These are phyloP conservation scores for Thecaphora frezii DNA, from an alignment of 1,284 basidiomycete genomes.

Conservation along the genomic window DNA sequence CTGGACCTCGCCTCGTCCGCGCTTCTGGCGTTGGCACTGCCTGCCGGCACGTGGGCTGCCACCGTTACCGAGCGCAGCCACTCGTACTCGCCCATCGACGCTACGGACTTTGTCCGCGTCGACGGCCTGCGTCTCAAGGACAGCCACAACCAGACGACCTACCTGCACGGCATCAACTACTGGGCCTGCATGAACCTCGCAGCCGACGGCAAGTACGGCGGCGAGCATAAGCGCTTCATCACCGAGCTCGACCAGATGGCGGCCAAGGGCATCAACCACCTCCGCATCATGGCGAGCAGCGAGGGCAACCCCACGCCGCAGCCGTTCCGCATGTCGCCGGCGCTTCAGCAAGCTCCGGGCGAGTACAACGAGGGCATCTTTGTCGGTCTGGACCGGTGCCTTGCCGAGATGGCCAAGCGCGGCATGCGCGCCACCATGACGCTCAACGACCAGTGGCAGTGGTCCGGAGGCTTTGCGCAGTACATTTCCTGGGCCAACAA, in stretches of 20 bases:
- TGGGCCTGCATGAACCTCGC: slow-evolving; percentile 43
- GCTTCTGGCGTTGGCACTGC: background rate
- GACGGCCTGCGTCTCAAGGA: slow-evolving; percentile 14
- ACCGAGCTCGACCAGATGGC: slow-evolving; percentile 36
- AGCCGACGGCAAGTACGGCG: slow-evolving; percentile 24
- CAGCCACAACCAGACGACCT: slow-evolving; percentile 1
- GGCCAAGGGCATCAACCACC: slow-evolving; percentile 33
- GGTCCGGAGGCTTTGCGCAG: slow-evolving; percentile 24
- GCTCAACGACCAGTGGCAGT: slow-evolving; percentile 30
- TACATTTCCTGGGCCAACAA: slow-evolving; percentile 36
- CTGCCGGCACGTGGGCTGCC: too few relatives aligned
- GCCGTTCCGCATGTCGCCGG: slow-evolving; percentile 19
- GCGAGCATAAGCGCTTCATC: slow-evolving; percentile 21
- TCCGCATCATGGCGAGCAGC: slow-evolving; percentile 37
- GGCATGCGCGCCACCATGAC: slow-evolving; percentile 41
- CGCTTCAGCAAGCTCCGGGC: slow-evolving; percentile 14
- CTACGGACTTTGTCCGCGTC: slow-evolving; percentile 12
- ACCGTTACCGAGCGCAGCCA: background rate
- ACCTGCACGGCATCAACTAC: slow-evolving; percentile 21
- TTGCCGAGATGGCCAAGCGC: slow-evolving; percentile 32
- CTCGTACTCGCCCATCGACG: background rate
- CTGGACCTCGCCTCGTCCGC: background rate
- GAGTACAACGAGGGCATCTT: slow-evolving; percentile 34
- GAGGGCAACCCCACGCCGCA: slow-evolving; percentile 10
- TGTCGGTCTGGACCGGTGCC: slow-evolving; percentile 31